Base-by-base conservation (phyloP, 2,329 filamentous ascomycete genomes). In the Neophaeococcomyces aloes region DNA sequence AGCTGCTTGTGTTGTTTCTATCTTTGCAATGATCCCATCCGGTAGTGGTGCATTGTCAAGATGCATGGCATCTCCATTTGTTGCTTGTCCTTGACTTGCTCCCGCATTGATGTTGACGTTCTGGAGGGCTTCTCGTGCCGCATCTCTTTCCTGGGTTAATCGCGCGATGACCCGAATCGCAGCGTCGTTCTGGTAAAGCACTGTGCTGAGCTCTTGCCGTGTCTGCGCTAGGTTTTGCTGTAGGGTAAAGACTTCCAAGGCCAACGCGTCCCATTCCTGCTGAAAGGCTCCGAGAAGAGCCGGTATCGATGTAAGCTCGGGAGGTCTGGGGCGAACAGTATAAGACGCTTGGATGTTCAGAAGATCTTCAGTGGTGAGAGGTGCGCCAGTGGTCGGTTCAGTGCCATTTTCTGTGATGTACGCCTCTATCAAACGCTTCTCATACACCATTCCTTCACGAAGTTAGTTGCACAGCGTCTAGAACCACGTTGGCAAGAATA, bases 211-310 rank as follows among this genome's bases (percentile, higher is more conserved):
- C 69, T 98, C 91, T 66, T 95, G 88, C 53, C 89, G 75, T 32
- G 88, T 94, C 61, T 94, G 85, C 40, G 82, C 75, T 49, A 98
- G 72, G 60, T 94, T 86, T 63, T 95, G 85, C 66, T 85, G 83
- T 48, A 96, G 69, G 54, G 86, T 91, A 63, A 87, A 95, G 39
- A 86, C 85, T 67, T 98, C 91, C 29, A 96, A 71, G 10, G 89
- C 86, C 34, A 95, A 69, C 7, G 88, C 82, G 62, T 98, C 91
- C 91, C 91, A 98, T 72, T 98, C 91, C 63, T 94, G 94, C 64
- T 98, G 91, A 64, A 98, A 96, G 30, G 88, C 83, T 38, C 86
- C 83, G 44, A 98, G 82, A 44, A 98, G 77, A 14, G 91, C 87
- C 17, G 91, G 91, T 59, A 98, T 94, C 29, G 91, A 98, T 43